A percentile compares a stretch with the other conserved stretches of the same genome.
phyloP scores from a whole-genome alignment of 2,329 filamentous ascomycete genomes.

The Pseudonectria buxi region DNA sequence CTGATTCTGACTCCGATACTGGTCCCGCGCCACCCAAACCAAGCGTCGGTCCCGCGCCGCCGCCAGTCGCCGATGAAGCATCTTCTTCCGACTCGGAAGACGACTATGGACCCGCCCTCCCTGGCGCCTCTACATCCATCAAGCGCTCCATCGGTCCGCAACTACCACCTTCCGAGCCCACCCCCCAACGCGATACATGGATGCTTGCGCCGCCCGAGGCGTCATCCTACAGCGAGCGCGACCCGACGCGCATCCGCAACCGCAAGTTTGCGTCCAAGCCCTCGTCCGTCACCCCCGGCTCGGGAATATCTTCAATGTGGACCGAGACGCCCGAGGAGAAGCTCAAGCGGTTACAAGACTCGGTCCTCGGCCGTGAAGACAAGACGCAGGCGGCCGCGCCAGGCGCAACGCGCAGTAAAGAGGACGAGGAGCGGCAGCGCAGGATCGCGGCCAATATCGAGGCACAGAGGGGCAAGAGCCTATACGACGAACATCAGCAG shows the following conservation, averaged over 20 bases:
- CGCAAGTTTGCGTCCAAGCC: conserved; percentile 72
- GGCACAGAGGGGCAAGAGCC: conserved; percentile 48
- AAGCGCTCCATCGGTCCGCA: conserved; percentile 37
- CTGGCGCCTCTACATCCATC: conserved; percentile 39
- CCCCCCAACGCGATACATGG: conserved; percentile 72
- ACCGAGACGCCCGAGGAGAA: conserved; percentile 89
- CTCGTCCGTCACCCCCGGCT: conserved; percentile 22
- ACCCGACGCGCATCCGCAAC: conserved; percentile 76
- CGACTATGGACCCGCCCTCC: conserved; percentile 55
- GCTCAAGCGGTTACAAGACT: conserved; percentile 68
- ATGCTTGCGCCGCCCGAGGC: conserved; percentile 65
- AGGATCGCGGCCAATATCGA: conserved; percentile 45
- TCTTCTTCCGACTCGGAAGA: conserved; percentile 41
- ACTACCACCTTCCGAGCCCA: conserved; percentile 29
- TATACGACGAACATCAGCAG: conserved; percentile 51
- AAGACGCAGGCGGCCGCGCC: conserved; percentile 30
- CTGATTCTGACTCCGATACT: conserved; percentile 29
- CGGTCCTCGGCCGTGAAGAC: conserved; percentile 66
- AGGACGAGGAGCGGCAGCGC: conserved; percentile 49
- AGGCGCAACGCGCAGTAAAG: conserved; percentile 39
- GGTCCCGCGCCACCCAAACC: conserved; percentile 31
- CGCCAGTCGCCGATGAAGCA: conserved; percentile 29
- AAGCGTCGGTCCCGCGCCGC: conserved; percentile 26
- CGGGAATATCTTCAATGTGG: conserved; percentile 64
- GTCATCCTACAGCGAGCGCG: conserved; percentile 53